A percentile compares a stretch with the other conserved stretches of the same genome.
Evolutionary conservation across 2,329 filamentous ascomycete genomes (phyloP).

Genomic region (Didymella lethalis): DNA sequence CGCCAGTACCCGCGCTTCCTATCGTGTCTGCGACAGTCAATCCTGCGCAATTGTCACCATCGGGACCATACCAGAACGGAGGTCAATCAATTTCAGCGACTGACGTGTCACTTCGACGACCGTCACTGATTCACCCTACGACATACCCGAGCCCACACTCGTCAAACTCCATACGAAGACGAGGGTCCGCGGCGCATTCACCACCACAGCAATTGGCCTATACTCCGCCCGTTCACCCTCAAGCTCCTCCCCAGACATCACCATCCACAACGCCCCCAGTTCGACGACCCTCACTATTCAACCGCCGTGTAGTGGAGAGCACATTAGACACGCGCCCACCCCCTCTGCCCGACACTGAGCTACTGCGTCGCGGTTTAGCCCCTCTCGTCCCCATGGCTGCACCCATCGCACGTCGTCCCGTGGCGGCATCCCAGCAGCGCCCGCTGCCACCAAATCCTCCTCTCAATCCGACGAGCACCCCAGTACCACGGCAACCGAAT

Average conservation of each 20-base stretch:
- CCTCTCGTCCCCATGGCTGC: constrained; percentile 17
- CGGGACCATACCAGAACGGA: constrained; percentile 30
- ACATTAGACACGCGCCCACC: constrained; percentile 35
- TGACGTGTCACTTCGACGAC: constrained; percentile 36
- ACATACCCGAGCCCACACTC: constrained; percentile 45
- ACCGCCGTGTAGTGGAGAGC: constrained; percentile 29
- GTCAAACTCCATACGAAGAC: constrained; percentile 29
- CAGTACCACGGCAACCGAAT: constrained; percentile 4
- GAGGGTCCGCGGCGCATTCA: constrained; percentile 36
- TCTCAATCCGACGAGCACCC: constrained; percentile 12
- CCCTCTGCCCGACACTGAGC: constrained; percentile 25
- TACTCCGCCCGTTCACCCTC: constrained; percentile 7
- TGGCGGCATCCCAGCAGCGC: background rate
- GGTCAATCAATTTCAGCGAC: constrained; percentile 37
- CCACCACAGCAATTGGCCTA: constrained; percentile 12
- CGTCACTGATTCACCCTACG: constrained; percentile 45
- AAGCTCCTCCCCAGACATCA: constrained; percentile 10
- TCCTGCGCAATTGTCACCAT: constrained; percentile 28
- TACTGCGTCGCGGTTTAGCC: constrained; percentile 37
- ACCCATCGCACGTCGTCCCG: constrained; percentile 24
- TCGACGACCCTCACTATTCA: constrained; percentile 26
- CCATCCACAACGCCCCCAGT: background rate
- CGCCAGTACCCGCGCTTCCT: constrained; percentile 29
- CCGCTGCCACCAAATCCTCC: constrained; percentile 17
- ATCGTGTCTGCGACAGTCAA: constrained; percentile 34